Evolutionary conservation across 768 basidiomycete genomes (phyloP).

Genomic region (Boletus fagicola): DNA sequence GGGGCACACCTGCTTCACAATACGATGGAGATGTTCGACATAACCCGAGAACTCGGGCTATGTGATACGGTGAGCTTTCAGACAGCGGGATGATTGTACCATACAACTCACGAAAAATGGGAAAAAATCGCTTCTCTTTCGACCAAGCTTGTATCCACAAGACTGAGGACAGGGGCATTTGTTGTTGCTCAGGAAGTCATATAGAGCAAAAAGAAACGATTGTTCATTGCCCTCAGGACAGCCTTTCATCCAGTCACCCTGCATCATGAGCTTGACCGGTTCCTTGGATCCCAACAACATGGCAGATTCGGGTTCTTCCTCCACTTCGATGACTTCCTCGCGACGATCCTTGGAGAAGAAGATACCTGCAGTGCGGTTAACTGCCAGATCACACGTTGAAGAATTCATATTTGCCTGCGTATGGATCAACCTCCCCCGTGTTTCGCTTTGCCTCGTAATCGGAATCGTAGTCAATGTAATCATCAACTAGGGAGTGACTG

Average conservation of each 20-base stretch:
- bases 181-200: slow-evolving; percentile 66
- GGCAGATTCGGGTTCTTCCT: slow-evolving; percentile 66
- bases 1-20: slow-evolving; percentile 61
- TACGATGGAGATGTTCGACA: slow-evolving; percentile 56
- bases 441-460: slow-evolving; percentile 58
- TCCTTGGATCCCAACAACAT: slow-evolving; percentile 44
- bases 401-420: slow-evolving; percentile 58
- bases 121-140: slow-evolving; percentile 80
- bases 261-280: slow-evolving; percentile 67
- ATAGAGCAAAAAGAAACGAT: slow-evolving; percentile 81
- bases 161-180: slow-evolving; percentile 68
- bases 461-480: slow-evolving; percentile 80
- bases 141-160: slow-evolving; percentile 61
- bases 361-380: slow-evolving; percentile 51
- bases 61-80: slow-evolving; percentile 11
- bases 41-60: slow-evolving; percentile 76
- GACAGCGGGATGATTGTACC: not conserved
- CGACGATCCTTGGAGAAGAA: slow-evolving; percentile 94
- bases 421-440: slow-evolving; percentile 75
- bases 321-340: slow-evolving; percentile 90
- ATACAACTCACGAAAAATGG: slow-evolving; percentile 66
- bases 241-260: slow-evolving; percentile 96
- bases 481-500: slow-evolving; percentile 38
- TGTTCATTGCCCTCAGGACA: slow-evolving; percentile 94
- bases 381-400: not conserved